A percentile compares a stretch with the other conserved stretches of the same genome.
These are phyloP conservation scores for Blumeriella jaapii DNA, from an alignment of 2,329 filamentous ascomycete genomes.

Conservation along the genomic window DNA sequence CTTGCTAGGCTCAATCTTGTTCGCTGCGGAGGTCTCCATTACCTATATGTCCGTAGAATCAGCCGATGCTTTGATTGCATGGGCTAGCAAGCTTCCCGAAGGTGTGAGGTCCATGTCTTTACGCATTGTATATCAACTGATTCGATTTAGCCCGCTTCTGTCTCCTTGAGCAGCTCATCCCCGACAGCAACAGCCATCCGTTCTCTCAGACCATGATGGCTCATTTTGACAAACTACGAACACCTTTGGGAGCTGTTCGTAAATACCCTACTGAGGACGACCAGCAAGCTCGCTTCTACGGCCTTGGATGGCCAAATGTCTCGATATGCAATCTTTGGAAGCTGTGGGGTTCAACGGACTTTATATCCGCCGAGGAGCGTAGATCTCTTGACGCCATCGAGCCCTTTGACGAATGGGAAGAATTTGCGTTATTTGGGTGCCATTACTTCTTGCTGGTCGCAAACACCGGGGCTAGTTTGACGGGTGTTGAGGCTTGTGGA, in stretches of 20 bases:
- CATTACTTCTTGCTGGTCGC: conserved; percentile 77
- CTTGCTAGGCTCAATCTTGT: conserved; percentile 44
- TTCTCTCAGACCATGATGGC: conserved; percentile 79
- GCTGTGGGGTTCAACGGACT: conserved; percentile 61
- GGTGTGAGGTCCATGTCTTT: conserved; percentile 34
- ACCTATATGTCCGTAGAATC: conserved; percentile 74
- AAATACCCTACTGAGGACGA: conserved; percentile 54
- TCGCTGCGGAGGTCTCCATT: conserved; percentile 80
- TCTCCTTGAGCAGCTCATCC: conserved; percentile 76
- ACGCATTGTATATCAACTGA: conserved; percentile 2
- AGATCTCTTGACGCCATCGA: conserved; percentile 57
- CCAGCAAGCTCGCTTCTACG: conserved; percentile 57
- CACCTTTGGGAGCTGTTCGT: conserved; percentile 62
- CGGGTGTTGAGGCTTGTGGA: background rate
- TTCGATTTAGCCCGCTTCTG: conserved; percentile 61
- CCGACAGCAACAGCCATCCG: conserved; percentile 64
- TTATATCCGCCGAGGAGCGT: conserved; percentile 50
- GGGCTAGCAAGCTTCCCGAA: conserved; percentile 60
- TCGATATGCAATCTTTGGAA: conserved; percentile 66
- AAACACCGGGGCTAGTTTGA: too few species aligned
- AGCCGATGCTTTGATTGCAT: conserved; percentile 64
- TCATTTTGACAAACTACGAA: conserved; percentile 72
- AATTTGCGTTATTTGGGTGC: conserved; percentile 72
- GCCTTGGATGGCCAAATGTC: conserved; percentile 55
- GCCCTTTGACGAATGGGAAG: conserved; percentile 93